Conservation (phyloP, 495 filamentous ascomycete species). For the Aspergillus mulundensis region DNA sequence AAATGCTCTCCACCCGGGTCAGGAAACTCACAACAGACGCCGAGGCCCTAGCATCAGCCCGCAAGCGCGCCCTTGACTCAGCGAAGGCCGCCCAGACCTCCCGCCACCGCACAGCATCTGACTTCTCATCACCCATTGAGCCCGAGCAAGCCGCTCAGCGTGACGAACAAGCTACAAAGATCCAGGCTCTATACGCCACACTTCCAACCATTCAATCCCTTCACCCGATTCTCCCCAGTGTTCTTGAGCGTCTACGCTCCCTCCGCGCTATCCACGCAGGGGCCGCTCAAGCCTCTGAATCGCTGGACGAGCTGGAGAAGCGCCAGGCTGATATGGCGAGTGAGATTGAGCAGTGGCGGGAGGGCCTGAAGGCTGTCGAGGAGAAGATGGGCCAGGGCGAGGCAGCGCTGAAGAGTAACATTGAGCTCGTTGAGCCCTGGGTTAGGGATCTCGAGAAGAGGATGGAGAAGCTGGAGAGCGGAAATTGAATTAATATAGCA, state of each 20-base stretch:
- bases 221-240: conserved; percentile 75
- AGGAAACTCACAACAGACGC: conserved; percentile 74
- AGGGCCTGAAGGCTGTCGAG: conserved; percentile 77
- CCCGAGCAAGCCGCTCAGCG: conserved; percentile 30
- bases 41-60: conserved; percentile 68
- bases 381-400: conserved; percentile 63
- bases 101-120: conserved; percentile 33
- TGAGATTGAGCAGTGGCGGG: conserved; percentile 83
- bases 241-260: conserved; percentile 81
- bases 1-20: conserved; percentile 68
- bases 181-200: conserved; percentile 87
- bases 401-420: conserved; percentile 67
- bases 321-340: conserved; percentile 75
- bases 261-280: conserved; percentile 81
- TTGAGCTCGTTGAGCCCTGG: conserved; percentile 79
- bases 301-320: conserved; percentile 68
- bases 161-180: conserved; percentile 73
- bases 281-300: conserved; percentile 80
- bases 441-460: conserved; percentile 81
- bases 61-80: conserved; percentile 62
- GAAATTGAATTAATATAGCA: neutral
- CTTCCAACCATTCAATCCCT: conserved; percentile 86
- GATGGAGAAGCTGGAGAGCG: conserved; percentile 51
- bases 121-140: conserved; percentile 33
- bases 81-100: conserved; percentile 64